phyloP scores from a whole-genome alignment of 140 eudicot genomes.

The Oenanthe javanica region DNA sequence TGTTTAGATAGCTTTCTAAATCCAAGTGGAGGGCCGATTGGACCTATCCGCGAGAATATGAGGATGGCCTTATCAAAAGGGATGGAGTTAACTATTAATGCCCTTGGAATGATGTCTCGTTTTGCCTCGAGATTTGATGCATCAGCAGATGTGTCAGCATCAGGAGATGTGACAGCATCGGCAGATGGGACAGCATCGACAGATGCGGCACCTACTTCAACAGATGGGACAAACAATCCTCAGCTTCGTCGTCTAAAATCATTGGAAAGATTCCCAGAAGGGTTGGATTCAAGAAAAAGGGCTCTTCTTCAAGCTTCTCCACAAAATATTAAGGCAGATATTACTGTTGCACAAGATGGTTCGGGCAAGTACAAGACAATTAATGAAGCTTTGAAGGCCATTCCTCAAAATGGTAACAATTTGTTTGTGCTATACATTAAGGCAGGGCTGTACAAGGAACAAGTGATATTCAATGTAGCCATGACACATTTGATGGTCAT shows the following conservation, averaged over 20 bases:
- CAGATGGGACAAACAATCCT: background rate
- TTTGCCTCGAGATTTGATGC: constrained; percentile 21
- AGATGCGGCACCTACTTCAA: background rate
- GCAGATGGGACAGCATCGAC: too few relatives aligned
- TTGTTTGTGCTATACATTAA: constrained; percentile 44
- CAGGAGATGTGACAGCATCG: too few relatives aligned
- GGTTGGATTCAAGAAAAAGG: background rate
- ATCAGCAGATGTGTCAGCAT: background rate
- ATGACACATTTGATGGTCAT: constrained; percentile 33
- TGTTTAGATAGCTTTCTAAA: constrained; percentile 66
- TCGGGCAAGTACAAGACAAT: constrained; percentile 43
- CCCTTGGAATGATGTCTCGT: constrained; percentile 50
- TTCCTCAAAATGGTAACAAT: constrained; percentile 32
- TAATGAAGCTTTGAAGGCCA: constrained; percentile 38
- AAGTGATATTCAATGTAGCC: constrained; percentile 24
- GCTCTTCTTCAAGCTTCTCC: constrained; percentile 9
- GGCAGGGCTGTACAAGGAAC: constrained; percentile 61
- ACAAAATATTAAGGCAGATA: constrained; percentile 17
- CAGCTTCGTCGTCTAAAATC: constrained; percentile 39
- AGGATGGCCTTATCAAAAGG: constrained; percentile 24
- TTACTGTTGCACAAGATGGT: constrained; percentile 65
- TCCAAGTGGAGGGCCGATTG: constrained; percentile 28
- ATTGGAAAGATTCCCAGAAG: background rate
- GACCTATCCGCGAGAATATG: constrained; percentile 26
- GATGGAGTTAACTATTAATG: constrained; percentile 53